A percentile compares a stretch with the other conserved stretches of the same genome.
Conservation (phyloP, 208 protist genomes). For the Leishmania guyanensis region DNA sequence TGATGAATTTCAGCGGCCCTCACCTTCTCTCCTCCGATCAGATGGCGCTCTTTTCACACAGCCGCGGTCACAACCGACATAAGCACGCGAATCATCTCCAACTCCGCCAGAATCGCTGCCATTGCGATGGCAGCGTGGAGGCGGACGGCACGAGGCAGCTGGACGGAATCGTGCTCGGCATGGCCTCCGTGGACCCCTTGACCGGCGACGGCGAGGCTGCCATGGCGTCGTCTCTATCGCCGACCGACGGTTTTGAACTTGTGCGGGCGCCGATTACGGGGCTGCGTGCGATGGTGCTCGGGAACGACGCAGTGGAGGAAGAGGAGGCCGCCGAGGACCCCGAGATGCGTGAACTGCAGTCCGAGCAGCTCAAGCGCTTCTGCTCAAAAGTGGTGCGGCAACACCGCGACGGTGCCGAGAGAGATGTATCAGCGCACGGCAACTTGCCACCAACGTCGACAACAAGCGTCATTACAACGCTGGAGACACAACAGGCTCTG, state of each 20-base stretch:
- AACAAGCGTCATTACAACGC: background rate
- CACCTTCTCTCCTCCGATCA: constrained; percentile 27
- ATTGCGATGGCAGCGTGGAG: background rate
- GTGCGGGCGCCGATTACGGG: constrained; percentile 30
- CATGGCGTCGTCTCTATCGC: background rate
- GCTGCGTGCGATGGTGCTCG: constrained; percentile 28
- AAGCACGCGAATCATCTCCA: constrained; percentile 3
- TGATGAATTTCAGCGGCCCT: background rate
- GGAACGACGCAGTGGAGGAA: constrained; percentile 29
- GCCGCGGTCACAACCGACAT: background rate
- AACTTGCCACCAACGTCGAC: background rate
- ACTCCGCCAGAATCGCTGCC: background rate
- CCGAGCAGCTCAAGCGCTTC: constrained; percentile 25
- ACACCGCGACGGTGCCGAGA: background rate
- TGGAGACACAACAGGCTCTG: background rate
- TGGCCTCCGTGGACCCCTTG: background rate
- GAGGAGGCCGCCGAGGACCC: constrained; percentile 33
- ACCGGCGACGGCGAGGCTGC: background rate
- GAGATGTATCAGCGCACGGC: background rate
- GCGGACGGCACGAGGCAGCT: background rate
- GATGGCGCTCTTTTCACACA: background rate
- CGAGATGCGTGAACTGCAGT: constrained; percentile 17
- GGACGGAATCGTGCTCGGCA: constrained; percentile 4
- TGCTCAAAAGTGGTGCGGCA: constrained; percentile 27
- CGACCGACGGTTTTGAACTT: constrained; percentile 15